Evolutionary conservation across 139 green algal genomes (phyloP), one percentile per base, ranked within the genome.

Genomic region (Tetratostichococcus sp.): DNA sequence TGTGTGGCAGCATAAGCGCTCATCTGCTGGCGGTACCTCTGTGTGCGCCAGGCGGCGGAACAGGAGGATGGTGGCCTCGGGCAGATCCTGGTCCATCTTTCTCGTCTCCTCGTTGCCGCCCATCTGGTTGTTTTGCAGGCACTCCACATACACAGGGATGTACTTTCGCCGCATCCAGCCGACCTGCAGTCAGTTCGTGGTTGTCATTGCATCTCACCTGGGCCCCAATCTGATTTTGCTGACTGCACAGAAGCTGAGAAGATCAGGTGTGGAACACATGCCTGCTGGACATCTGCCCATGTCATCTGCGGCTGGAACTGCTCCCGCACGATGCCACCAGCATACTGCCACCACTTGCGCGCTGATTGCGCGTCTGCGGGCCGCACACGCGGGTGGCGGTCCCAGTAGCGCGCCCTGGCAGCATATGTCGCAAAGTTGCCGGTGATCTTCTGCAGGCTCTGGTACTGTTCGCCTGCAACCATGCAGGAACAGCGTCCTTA

Each of bases 311-410:
- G 35, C 30, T 57, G 30, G 35, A 77, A 58, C 76, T 85, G 78
- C 30, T 77, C 75, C 32, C 39, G 74, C 6, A 93, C 80, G 0
- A 87, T 88, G 16, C 66, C 73, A 26, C 80, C 43, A 11, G 89
- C 92, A 74, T 97, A 97, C 2, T 73, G 80, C 92, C 92, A 97
- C 92, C 92, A 97, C 19, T 88, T 21, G 1, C 83, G 76, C 0
- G 86, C 89, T 0, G 76, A 75, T 0, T 69, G 21, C 8, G 82
- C 86, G 66, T 66, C 42, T 34, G 33, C 62, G 0, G 88, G 86
- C 19, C 87, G 71, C 50, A 58, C 71, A 22, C 35, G 58, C 8
- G 92, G 92, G 19, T 89, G 77, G 71, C 94, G 83, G 43, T 84
- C 70, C 11, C 70, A 30, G 73, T 93, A 84, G 22, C 88, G 87